Conservation (phyloP, 495 filamentous ascomycete genomes). For the Daldinia childiae region DNA sequence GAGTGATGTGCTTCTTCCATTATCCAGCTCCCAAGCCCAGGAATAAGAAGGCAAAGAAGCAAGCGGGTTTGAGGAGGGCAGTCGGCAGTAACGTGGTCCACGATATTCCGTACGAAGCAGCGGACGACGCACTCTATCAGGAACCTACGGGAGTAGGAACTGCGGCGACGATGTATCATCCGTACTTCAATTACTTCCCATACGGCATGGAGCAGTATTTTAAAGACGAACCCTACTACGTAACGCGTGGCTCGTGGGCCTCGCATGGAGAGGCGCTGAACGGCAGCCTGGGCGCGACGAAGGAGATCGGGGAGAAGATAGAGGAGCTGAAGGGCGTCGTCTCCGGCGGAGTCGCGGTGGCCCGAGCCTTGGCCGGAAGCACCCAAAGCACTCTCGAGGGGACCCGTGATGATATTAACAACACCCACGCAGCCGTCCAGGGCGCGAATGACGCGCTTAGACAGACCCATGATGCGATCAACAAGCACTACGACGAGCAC, state of each 20-base stretch:
- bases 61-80: slow-evolving; percentile 2
- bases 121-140: slow-evolving; percentile 15
- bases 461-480: slow-evolving; percentile 35
- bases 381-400: slow-evolving; percentile 25
- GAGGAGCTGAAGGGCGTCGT: slow-evolving; percentile 33
- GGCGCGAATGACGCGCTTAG: slow-evolving; percentile 33
- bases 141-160: background rate
- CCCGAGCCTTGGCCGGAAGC: slow-evolving; percentile 29
- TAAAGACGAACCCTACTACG: slow-evolving; percentile 21
- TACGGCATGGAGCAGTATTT: slow-evolving; percentile 18
- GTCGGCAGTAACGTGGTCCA: slow-evolving; percentile 4
- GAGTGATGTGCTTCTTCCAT: slow-evolving; percentile 37
- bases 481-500: slow-evolving; percentile 32
- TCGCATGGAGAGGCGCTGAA: slow-evolving; percentile 16
- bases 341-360: slow-evolving; percentile 26
- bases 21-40: slow-evolving; percentile 27
- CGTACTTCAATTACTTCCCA: slow-evolving; percentile 12
- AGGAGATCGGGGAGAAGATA: slow-evolving; percentile 35
- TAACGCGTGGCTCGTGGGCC: slow-evolving; percentile 28
- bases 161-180: slow-evolving; percentile 9
- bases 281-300: slow-evolving; percentile 5
- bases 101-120: background rate
- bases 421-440: slow-evolving; percentile 33
- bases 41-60: slow-evolving; percentile 23
- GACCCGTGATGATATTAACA: slow-evolving; percentile 19